A percentile compares a stretch with the other conserved stretches of the same genome.
phyloP scores from a whole-genome alignment of 768 basidiomycete genomes.

The Dioszegia aurantiaca region DNA sequence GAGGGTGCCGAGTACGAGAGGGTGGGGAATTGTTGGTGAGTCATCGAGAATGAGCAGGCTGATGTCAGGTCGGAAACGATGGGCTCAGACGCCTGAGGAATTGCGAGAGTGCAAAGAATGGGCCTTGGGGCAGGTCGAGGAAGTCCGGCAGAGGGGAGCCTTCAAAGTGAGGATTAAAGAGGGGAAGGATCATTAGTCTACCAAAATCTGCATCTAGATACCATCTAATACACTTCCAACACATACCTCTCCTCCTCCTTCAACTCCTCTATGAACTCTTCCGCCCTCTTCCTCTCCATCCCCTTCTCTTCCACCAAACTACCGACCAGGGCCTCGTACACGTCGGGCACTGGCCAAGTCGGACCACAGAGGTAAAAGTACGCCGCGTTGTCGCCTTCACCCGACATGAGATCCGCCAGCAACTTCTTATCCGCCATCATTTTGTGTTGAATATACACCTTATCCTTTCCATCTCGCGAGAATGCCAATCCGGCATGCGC shows the following conservation, averaged over 20 bases:
- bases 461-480: constrained; percentile 85
- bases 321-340: constrained; percentile 84
- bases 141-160: constrained; percentile 62
- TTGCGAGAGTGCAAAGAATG: constrained; percentile 52
- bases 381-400: constrained; percentile 52
- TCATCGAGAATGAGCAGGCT: constrained; percentile 21
- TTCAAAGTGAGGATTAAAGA: constrained; percentile 59
- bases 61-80: constrained; percentile 49
- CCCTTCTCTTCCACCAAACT: constrained; percentile 73
- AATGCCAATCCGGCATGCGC: constrained; percentile 91
- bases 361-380: constrained; percentile 96
- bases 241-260: constrained; percentile 97
- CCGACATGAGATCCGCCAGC: constrained; percentile 69
- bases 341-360: constrained; percentile 99
- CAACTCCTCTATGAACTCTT: constrained; percentile 71
- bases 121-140: constrained; percentile 59
- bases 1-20: constrained; percentile 87
- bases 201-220: constrained; percentile 4
- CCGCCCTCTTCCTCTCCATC: constrained; percentile 64
- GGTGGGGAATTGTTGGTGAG: constrained; percentile 86
- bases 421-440: constrained; percentile 84
- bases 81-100: constrained; percentile 46
- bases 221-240: constrained; percentile 67
- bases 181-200: constrained; percentile 44
- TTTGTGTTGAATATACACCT: constrained; percentile 98